These are phyloP conservation scores for Auricularia sp. DNA, from an alignment of 768 basidiomycete genomes.

Conservation along the genomic window DNA sequence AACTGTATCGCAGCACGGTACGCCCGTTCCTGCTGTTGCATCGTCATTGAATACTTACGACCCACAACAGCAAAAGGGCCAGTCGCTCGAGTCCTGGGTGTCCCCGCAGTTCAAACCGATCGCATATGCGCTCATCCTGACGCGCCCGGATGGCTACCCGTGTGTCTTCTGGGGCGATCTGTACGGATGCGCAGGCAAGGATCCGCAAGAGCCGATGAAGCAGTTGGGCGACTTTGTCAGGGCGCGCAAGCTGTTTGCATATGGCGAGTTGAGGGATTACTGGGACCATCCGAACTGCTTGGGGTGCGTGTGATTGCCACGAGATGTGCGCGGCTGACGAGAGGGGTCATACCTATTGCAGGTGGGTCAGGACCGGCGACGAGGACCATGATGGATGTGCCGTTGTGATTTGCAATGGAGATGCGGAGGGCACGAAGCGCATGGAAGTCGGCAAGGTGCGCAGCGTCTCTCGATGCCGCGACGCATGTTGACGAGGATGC, in stretches of 20 bases:
- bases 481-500: conserved; percentile 6
- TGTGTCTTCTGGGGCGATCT: conserved; percentile 15
- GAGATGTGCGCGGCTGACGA: neutral
- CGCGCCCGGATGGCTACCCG: conserved; percentile 13
- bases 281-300: conserved; percentile 15
- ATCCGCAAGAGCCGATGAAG: conserved; percentile 10
- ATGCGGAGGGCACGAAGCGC: conserved; percentile 24
- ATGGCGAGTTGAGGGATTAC: conserved; percentile 13
- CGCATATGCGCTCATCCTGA: conserved; percentile 15
- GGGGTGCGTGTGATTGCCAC: neutral
- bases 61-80: conserved; percentile 9
- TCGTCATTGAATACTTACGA: conserved; percentile 32
- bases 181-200: neutral
- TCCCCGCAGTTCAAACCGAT: conserved; percentile 13
- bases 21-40: conserved; percentile 30
- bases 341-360: neutral
- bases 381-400: conserved; percentile 13
- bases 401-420: conserved; percentile 13
- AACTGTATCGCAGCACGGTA: neutral
- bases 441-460: conserved; percentile 28
- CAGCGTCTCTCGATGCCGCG: neutral
- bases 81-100: conserved; percentile 13
- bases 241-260: conserved; percentile 12
- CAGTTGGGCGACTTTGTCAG: conserved; percentile 13
- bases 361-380: conserved; percentile 13